These are phyloP conservation scores for Lipomyces sp. DNA, from an alignment of 805 yeast species.

Conservation along the genomic window DNA sequence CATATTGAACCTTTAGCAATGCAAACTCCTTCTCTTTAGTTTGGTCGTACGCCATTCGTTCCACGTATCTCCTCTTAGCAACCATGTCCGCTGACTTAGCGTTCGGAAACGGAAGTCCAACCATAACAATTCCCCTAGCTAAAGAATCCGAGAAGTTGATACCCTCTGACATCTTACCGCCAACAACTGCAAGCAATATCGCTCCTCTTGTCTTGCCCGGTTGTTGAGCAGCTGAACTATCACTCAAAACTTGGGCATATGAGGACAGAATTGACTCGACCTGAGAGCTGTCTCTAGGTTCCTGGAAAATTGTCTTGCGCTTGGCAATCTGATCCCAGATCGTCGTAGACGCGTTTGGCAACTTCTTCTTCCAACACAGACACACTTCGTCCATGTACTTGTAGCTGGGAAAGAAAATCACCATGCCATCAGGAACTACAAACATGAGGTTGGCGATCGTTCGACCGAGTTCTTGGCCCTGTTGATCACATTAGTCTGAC, in stretches of 20 bases:
- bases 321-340: constrained; percentile 42
- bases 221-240: constrained; percentile 10
- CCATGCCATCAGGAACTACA: constrained; percentile 73
- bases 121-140: constrained; percentile 85
- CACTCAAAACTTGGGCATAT: constrained; percentile 54
- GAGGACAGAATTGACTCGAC: constrained; percentile 55
- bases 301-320: constrained; percentile 55
- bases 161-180: constrained; percentile 92
- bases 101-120: constrained; percentile 91
- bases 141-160: constrained; percentile 85
- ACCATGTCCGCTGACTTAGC: constrained; percentile 78
- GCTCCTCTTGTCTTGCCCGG: constrained; percentile 56
- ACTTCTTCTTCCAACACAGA: constrained; percentile 55
- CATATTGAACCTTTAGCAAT: neutral
- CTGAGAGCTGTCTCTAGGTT: constrained; percentile 52
- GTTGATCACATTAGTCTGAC: neutral
- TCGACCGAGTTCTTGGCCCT: constrained; percentile 52
- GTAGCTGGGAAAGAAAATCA: constrained; percentile 85
- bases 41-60: constrained; percentile 51
- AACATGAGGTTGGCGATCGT: constrained; percentile 51
- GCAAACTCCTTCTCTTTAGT: constrained; percentile 45
- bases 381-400: constrained; percentile 63
- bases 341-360: constrained; percentile 29
- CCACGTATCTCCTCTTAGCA: constrained; percentile 70
- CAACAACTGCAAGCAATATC: constrained; percentile 79